These are phyloP conservation scores for Helicosporidium sp. DNA, from an alignment of 139 green algal species.

Conservation along the genomic window DNA sequence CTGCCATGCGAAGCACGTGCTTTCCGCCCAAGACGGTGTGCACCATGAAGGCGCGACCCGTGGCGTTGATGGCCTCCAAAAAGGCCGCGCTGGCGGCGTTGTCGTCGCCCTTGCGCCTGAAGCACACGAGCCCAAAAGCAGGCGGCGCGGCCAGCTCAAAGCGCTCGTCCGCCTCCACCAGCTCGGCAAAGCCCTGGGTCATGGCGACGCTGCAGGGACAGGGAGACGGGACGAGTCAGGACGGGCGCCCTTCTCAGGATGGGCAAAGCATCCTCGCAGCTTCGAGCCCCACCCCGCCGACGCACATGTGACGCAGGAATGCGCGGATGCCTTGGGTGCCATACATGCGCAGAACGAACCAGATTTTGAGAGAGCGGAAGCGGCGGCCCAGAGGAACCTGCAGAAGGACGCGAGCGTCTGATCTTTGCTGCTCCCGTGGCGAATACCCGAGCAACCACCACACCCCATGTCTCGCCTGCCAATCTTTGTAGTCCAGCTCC, in stretches of 20 bases:
- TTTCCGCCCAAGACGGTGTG: constrained; percentile 35
- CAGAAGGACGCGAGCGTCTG: too few species aligned
- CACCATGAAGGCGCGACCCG: constrained; percentile 30
- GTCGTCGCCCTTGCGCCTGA: constrained; percentile 17
- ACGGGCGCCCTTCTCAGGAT: too few species aligned
- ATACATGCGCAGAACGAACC: constrained; percentile 66
- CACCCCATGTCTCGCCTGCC: too few species aligned
- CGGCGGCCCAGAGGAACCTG: constrained; percentile 51
- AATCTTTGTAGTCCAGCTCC: constrained; percentile 42
- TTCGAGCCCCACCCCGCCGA: too few species aligned
- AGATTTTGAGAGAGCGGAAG: constrained; percentile 65
- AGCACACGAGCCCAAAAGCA: constrained; percentile 46
- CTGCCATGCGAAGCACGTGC: constrained; percentile 30
- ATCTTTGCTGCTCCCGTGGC: background rate
- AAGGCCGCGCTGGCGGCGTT: constrained; percentile 20
- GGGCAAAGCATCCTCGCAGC: too few species aligned
- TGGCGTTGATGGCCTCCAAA: constrained; percentile 36
- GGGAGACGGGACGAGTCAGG: background rate
- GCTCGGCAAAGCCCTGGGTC: constrained; percentile 24
- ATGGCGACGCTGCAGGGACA: constrained; percentile 10
- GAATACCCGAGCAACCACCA: too few species aligned
- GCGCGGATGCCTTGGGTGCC: constrained; percentile 31
- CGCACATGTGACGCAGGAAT: constrained; percentile 31
- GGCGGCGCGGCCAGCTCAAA: constrained; percentile 34
- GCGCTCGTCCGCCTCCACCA: constrained; percentile 12